These are phyloP conservation scores for Platanus orientalis DNA, from an alignment of 164 flowering plant species.

Conservation along the genomic window DNA sequence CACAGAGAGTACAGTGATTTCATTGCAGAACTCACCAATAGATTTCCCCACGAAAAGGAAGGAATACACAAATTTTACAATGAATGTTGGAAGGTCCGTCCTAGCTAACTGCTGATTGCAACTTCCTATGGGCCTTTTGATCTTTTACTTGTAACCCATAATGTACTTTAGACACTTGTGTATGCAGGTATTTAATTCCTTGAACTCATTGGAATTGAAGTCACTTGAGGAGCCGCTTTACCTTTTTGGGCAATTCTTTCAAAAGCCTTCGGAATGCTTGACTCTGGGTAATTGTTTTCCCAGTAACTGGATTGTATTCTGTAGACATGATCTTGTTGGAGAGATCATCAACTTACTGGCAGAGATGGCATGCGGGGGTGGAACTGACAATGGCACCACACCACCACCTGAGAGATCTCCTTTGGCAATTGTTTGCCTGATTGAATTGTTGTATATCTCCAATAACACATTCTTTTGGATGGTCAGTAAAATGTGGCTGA, in stretches of 20 bases:
- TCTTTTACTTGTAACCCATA: background rate
- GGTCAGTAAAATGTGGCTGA: background rate
- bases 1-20: slow-evolving; percentile 78
- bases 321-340: background rate
- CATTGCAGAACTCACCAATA: slow-evolving; percentile 55
- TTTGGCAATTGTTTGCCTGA: background rate
- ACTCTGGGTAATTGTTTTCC: slow-evolving; percentile 62
- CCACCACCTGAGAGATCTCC: background rate
- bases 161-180: slow-evolving; percentile 8
- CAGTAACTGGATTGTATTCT: background rate
- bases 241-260: slow-evolving; percentile 92
- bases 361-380: background rate
- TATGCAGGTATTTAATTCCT: slow-evolving; percentile 73
- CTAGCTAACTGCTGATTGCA: slow-evolving; percentile 19
- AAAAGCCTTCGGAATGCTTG: slow-evolving; percentile 90
- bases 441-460: background rate
- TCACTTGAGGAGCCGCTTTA: slow-evolving; percentile 96
- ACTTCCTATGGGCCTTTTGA: slow-evolving; percentile 12
- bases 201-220: slow-evolving; percentile 89
- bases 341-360: background rate
- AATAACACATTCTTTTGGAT: background rate
- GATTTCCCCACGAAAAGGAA: slow-evolving; percentile 88
- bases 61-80: slow-evolving; percentile 81
- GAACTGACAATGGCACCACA: background rate
- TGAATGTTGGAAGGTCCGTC: slow-evolving; percentile 93